These are phyloP conservation scores for Alloteropsis semialata DNA, from an alignment of 176 grass and related monocot species.

Conservation along the genomic window DNA sequence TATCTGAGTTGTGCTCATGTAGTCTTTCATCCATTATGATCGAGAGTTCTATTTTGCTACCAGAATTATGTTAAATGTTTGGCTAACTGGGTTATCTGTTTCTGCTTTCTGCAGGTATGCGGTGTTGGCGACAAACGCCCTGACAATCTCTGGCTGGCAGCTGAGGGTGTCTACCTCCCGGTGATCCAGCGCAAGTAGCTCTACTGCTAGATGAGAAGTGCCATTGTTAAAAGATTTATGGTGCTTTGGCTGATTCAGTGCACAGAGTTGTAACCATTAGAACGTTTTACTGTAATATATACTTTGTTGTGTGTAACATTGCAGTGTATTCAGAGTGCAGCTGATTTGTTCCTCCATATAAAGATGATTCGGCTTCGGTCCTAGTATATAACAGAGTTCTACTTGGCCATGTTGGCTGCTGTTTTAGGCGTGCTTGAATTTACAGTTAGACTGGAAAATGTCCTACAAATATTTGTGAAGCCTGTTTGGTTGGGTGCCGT, in stretches of 20 bases:
- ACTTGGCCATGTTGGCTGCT: background rate
- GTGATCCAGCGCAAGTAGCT: constrained; percentile 50
- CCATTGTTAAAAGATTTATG: background rate
- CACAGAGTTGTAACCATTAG: constrained; percentile 15
- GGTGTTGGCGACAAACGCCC: constrained; percentile 73
- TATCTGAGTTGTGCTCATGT: background rate
- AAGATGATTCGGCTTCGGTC: background rate
- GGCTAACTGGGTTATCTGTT: constrained; percentile 10
- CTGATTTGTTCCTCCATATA: background rate
- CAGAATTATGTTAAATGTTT: background rate
- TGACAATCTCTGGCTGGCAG: constrained; percentile 83
- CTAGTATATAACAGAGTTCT: background rate
- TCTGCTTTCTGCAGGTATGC: constrained; percentile 62
- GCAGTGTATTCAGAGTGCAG: constrained; percentile 2
- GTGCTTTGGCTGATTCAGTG: background rate
- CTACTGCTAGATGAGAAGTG: background rate
- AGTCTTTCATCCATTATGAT: background rate
- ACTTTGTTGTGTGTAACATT: constrained; percentile 13
- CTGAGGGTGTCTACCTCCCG: constrained; percentile 80
- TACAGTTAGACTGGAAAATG: background rate
- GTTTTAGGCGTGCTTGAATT: background rate
- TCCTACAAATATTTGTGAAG: background rate
- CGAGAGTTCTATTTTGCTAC: background rate
- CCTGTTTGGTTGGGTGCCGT: background rate
- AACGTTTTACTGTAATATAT: background rate